A percentile compares a stretch with the other conserved stretches of the same genome.
Evolutionary conservation across 2,329 filamentous ascomycete species (phyloP).

Genomic region (Endocalyx cinctus): DNA sequence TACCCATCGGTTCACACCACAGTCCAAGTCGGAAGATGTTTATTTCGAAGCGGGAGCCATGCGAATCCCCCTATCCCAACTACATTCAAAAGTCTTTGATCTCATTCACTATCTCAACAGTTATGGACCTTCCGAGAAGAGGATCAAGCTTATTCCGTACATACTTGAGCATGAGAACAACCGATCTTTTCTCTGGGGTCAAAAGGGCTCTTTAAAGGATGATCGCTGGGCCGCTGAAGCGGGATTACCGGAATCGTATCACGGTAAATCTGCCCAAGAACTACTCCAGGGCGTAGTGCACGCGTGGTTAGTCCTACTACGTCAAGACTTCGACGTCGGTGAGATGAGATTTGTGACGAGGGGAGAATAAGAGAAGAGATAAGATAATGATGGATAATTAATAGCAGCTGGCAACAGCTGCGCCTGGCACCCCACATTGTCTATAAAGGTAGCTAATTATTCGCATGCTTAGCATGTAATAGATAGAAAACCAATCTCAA

Average conservation of each 20-base stretch:
- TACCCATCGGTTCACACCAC: slow-evolving; percentile 6
- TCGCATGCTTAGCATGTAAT: no score
- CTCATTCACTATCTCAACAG: slow-evolving; percentile 9
- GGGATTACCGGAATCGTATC: slow-evolving; percentile 4
- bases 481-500: no score
- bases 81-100: slow-evolving; percentile 8
- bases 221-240: background rate
- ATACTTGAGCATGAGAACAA: slow-evolving; percentile 8
- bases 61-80: slow-evolving; percentile 7
- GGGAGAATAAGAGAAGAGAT: no score
- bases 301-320: slow-evolving; percentile 6
- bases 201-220: slow-evolving; percentile 1
- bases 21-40: slow-evolving; percentile 3
- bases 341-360: no score
- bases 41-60: slow-evolving; percentile 13
- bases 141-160: slow-evolving; percentile 10
- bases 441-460: no score
- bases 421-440: no score
- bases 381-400: no score
- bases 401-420: no score
- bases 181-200: background rate
- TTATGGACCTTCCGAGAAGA: slow-evolving; percentile 1
- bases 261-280: slow-evolving; percentile 4
- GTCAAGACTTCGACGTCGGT: slow-evolving; percentile 11
- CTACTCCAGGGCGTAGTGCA: slow-evolving; percentile 5